Evolutionary conservation across 2,329 filamentous ascomycete species (phyloP).

Genomic region (Paraconiothyrium brasiliense): DNA sequence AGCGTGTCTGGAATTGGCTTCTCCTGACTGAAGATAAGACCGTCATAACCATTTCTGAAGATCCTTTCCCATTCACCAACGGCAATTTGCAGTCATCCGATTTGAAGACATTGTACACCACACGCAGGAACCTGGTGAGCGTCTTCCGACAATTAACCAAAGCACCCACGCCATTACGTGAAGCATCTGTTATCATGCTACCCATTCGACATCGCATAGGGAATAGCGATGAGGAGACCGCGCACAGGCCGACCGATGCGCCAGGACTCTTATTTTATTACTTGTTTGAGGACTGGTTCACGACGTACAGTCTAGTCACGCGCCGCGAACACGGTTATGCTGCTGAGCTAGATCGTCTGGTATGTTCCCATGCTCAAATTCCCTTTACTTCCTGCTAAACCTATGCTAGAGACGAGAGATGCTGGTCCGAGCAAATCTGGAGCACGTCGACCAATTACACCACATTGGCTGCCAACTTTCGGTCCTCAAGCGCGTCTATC

Average conservation of each 20-base stretch:
- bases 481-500: slow-evolving; percentile 68
- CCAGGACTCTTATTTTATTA: slow-evolving; percentile 72
- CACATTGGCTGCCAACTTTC: slow-evolving; percentile 69
- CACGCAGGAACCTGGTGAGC: slow-evolving; percentile 67
- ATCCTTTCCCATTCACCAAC: slow-evolving; percentile 55
- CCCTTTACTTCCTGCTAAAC: slow-evolving; percentile 6
- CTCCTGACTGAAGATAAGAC: slow-evolving; percentile 76
- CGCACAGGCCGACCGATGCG: slow-evolving; percentile 61
- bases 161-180: slow-evolving; percentile 54
- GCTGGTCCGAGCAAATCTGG: slow-evolving; percentile 59
- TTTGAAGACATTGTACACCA: slow-evolving; percentile 59
- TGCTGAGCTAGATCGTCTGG: slow-evolving; percentile 60
- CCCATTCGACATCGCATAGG: slow-evolving; percentile 58
- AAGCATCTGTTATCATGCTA: slow-evolving; percentile 54
- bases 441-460: slow-evolving; percentile 63
- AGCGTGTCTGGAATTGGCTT: slow-evolving; percentile 75
- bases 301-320: slow-evolving; percentile 66
- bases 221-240: slow-evolving; percentile 56
- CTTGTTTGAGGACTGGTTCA: slow-evolving; percentile 72
- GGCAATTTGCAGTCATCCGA: slow-evolving; percentile 52
- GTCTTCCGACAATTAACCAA: slow-evolving; percentile 70
- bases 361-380: slow-evolving; percentile 33
- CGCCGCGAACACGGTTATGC: slow-evolving; percentile 58
- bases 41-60: slow-evolving; percentile 75
- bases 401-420: slow-evolving; percentile 60